Percentiles rank a stretch among this genome's conserved stretches.
phyloP scores from a whole-genome alignment of 768 basidiomycete species.

The Xanthoconium purpureum region DNA sequence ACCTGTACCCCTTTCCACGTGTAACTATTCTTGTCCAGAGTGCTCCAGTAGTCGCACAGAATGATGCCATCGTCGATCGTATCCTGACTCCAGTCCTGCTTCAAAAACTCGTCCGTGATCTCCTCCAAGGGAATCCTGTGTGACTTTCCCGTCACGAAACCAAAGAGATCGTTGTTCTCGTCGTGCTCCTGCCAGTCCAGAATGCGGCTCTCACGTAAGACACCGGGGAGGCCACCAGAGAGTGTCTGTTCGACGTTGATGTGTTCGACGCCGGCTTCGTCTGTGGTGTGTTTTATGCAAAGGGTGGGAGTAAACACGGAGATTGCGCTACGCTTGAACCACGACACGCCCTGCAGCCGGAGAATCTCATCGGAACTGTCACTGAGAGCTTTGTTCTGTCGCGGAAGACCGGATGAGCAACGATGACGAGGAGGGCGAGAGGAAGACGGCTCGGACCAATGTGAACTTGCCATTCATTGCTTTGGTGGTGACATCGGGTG shows the following conservation, averaged over 20 bases:
- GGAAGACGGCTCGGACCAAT: conserved; percentile 45
- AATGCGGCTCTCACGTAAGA: conserved; percentile 46
- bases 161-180: conserved; percentile 58
- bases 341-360: conserved; percentile 65
- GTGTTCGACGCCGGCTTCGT: conserved; percentile 56
- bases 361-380: conserved; percentile 64
- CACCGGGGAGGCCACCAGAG: conserved; percentile 58
- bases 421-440: neutral
- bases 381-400: conserved; percentile 66
- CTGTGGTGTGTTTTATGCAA: conserved; percentile 59
- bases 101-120: neutral
- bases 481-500: conserved; percentile 54
- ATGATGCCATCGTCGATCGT: neutral
- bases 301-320: conserved; percentile 54
- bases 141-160: conserved; percentile 33
- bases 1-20: neutral
- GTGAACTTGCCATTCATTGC: conserved; percentile 59
- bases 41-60: neutral
- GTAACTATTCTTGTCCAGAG: neutral
- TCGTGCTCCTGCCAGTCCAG: conserved; percentile 53
- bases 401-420: neutral
- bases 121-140: neutral
- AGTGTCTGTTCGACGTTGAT: conserved; percentile 65
- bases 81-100: neutral
- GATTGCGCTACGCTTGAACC: conserved; percentile 68